These are phyloP conservation scores for Venturia aucupariae DNA, from an alignment of 2,329 filamentous ascomycete species.

Conservation along the genomic window DNA sequence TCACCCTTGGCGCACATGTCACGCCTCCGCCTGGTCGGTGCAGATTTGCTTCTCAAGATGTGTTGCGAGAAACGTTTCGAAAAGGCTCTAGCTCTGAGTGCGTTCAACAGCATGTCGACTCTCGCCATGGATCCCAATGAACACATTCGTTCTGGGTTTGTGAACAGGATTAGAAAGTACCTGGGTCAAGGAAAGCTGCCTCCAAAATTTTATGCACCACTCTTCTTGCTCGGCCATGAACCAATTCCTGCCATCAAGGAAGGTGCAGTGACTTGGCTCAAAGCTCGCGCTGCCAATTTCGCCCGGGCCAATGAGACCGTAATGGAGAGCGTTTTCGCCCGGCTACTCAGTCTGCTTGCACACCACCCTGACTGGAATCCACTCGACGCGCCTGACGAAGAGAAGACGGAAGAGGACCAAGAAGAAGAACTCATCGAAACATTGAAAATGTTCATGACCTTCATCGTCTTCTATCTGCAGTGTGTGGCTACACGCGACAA, in stretches of 20 bases:
- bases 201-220: slow-evolving; percentile 74
- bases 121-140: slow-evolving; percentile 69
- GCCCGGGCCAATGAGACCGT: slow-evolving; percentile 44
- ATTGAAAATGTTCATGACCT: slow-evolving; percentile 72
- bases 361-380: slow-evolving; percentile 78
- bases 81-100: slow-evolving; percentile 57
- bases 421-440: slow-evolving; percentile 43
- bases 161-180: slow-evolving; percentile 84
- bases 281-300: slow-evolving; percentile 60
- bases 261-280: slow-evolving; percentile 78
- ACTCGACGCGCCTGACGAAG: slow-evolving; percentile 5
- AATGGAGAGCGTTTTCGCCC: slow-evolving; percentile 72
- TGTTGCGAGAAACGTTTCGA: slow-evolving; percentile 71
- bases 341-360: slow-evolving; percentile 77
- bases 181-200: slow-evolving; percentile 63
- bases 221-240: slow-evolving; percentile 89
- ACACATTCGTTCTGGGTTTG: slow-evolving; percentile 68
- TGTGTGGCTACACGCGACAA: slow-evolving; percentile 80
- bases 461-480: slow-evolving; percentile 81
- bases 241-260: slow-evolving; percentile 64
- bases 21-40: slow-evolving; percentile 72
- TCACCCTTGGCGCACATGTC: slow-evolving; percentile 72
- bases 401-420: slow-evolving; percentile 11
- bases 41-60: slow-evolving; percentile 71
- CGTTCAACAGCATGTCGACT: slow-evolving; percentile 75